Base-by-base conservation (phyloP, 2,329 filamentous ascomycete species). In the Claviceps fusiformis region DNA sequence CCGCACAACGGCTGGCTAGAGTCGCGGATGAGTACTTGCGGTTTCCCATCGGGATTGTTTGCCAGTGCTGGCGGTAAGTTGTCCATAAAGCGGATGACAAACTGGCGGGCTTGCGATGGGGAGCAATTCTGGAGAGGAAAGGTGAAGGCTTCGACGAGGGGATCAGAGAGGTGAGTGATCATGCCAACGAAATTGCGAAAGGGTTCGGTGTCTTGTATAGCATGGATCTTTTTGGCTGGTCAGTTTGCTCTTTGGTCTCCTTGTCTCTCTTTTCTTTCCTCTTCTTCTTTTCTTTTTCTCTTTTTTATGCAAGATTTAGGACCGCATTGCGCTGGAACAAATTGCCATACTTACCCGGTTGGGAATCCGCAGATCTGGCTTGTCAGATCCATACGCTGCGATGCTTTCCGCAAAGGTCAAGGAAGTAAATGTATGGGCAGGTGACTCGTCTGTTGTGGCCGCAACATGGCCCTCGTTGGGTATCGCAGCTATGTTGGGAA, bases 301-400 rank as follows among this genome's bases (percentile, higher is more conserved):
- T 19, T 19, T 19, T 19, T 19, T 19, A 19, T 19, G 11, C 17
- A 35, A 39, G 15, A 55, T 39, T 43, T 1, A 39, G 50, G 19
- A 15, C 13, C 39, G 9, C n/a, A 1, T 1, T 37, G 9, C n/a
- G 0, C 1, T 46, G 5, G 6, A 27, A 2, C 13, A 11, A 44
- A 11, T 2, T 7, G 13, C 6, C 3, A 2, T 5, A 66, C 74
- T 53, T 67, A 87, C 84, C 63, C 80, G 71, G 31, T 82, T 83
- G 1, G 81, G 79, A 43, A 91, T 85, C 19, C 93, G 82, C 10
- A 92, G 72, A 65, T 98, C 93, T 4, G 93, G 93, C 68, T 98
- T 98, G 69, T 98, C 93, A 5, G 83, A 87, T 11, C 93, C 93
- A 64, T 91, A 95, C 3, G 71, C 74, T 1, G 78, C 72, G 84